A percentile compares a stretch with the other conserved stretches of the same genome.
Evolutionary conservation across 257 asterid genomes (phyloP).

Genomic region (Asclepias syriaca): DNA sequence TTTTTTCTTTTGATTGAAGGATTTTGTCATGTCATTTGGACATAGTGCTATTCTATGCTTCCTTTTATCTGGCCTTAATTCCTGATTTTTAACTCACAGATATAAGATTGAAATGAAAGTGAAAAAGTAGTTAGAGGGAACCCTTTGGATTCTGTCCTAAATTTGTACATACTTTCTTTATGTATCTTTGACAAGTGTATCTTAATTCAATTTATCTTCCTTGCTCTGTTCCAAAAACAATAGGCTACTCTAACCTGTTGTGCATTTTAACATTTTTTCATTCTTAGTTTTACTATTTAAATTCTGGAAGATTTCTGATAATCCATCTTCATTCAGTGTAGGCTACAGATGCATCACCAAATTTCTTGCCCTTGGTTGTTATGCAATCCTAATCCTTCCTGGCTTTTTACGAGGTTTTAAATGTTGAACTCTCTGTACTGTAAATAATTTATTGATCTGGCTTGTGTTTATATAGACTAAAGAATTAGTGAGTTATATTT

Average conservation of each 20-base stretch:
- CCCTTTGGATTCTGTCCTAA: not conserved
- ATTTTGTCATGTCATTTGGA: not conserved
- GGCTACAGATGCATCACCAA: conserved; percentile 85
- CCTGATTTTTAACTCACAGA: not conserved
- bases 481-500: not conserved
- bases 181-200: not conserved
- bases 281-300: not conserved
- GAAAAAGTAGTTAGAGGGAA: not conserved
- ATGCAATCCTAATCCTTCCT: conserved; percentile 71
- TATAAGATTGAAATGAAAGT: too few relatives aligned
- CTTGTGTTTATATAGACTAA: not conserved
- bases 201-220: not conserved
- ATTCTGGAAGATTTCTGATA: conserved; percentile 27
- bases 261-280: not conserved
- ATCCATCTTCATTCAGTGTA: conserved; percentile 61
- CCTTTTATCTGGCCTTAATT: not conserved
- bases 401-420: conserved; percentile 88
- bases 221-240: not conserved
- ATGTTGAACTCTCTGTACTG: not conserved
- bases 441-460: not conserved
- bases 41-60: not conserved
- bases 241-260: not conserved
- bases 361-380: conserved; percentile 91
- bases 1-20: not conserved
- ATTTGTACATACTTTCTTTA: not conserved